Evolutionary conservation across 148 eudicot species (phyloP).

Genomic region (Salicornia ramosissima): DNA sequence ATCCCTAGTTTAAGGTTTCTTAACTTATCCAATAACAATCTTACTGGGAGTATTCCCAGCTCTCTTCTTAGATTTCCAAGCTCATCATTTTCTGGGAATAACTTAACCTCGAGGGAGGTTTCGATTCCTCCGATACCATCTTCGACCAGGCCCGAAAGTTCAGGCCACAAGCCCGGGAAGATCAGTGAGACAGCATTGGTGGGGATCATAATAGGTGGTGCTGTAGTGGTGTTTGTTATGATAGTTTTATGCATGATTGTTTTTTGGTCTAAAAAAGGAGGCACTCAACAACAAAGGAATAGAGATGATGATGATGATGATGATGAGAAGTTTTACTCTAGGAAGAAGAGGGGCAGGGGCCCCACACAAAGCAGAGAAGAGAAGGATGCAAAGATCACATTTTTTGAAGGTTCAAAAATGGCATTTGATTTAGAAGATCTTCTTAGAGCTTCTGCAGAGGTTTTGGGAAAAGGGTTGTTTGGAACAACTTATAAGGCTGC

Average conservation of each 20-base stretch:
- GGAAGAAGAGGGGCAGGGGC: slow-evolving; percentile 24
- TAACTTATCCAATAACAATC: slow-evolving; percentile 57
- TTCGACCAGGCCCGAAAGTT: slow-evolving; percentile 25
- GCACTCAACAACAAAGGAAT: slow-evolving; percentile 8
- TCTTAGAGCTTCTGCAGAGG: slow-evolving; percentile 79
- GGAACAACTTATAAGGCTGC: slow-evolving; percentile 79
- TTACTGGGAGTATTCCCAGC: slow-evolving; percentile 56
- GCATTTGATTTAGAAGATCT: slow-evolving; percentile 77
- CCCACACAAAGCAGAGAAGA: slow-evolving; percentile 30
- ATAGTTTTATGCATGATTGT: slow-evolving; percentile 41
- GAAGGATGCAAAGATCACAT: slow-evolving; percentile 41
- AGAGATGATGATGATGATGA: slow-evolving; percentile 19
- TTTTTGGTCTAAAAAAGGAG: slow-evolving; percentile 31
- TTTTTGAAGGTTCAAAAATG: slow-evolving; percentile 51
- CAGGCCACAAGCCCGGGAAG: slow-evolving; percentile 31
- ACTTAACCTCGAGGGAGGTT: slow-evolving; percentile 28
- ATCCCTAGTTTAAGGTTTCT: slow-evolving; percentile 40
- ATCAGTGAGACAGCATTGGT: slow-evolving; percentile 46
- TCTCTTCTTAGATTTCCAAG: slow-evolving; percentile 53
- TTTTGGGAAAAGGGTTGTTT: slow-evolving; percentile 71
- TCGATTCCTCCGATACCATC: slow-evolving; percentile 32
- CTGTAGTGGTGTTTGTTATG: slow-evolving; percentile 34
- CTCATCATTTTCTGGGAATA: slow-evolving; percentile 51
- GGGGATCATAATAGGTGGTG: slow-evolving; percentile 50
- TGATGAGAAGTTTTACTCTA: slow-evolving; percentile 19